Evolutionary conservation across 192 early-diverging fungal species (phyloP).

Genomic region (Coemansia sp.): DNA sequence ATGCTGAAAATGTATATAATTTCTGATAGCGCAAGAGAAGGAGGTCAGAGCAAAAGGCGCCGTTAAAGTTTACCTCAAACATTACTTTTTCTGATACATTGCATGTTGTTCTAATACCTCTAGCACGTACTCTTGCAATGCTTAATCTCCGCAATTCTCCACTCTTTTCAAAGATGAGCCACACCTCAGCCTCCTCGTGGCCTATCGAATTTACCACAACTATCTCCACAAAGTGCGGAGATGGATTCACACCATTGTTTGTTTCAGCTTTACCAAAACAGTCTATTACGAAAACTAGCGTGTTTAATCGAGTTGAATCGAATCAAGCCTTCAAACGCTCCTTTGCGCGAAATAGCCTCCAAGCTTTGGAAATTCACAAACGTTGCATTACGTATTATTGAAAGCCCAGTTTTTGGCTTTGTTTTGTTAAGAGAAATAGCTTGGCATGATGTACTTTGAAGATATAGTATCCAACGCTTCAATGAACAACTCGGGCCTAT

Average conservation of each 20-base stretch:
- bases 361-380: background rate
- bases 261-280: background rate
- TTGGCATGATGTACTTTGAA: background rate
- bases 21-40: background rate
- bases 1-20: background rate
- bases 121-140: background rate
- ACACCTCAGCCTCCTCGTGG: too few relatives aligned
- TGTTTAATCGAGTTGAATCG: background rate
- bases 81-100: background rate
- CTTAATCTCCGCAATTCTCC: background rate
- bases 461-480: background rate
- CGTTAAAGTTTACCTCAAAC: background rate
- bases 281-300: background rate
- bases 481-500: constrained; percentile 4
- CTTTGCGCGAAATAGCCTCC: background rate
- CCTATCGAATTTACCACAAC: background rate
- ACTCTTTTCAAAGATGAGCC: background rate
- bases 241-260: background rate
- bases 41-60: background rate
- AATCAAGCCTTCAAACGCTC: background rate
- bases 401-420: background rate
- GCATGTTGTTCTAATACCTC: background rate
- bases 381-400: background rate
- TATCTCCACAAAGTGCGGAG: background rate
- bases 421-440: background rate